phyloP scores from a whole-genome alignment of 768 basidiomycete species.

The Boletus insuetus region DNA sequence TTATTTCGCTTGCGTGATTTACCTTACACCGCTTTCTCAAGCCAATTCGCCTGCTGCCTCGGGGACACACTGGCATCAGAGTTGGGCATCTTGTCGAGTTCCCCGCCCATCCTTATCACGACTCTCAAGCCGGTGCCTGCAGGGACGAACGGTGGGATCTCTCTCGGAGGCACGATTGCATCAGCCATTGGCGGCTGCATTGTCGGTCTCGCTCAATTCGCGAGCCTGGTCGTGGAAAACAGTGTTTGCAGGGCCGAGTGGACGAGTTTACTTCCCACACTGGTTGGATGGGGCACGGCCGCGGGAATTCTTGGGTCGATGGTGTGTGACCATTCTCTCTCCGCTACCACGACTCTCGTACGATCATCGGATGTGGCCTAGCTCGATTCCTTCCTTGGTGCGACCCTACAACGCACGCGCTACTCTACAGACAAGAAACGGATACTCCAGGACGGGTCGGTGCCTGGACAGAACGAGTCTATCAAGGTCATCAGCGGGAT shows the following conservation, averaged over 20 bases:
- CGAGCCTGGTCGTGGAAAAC: constrained; percentile 62
- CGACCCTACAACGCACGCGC: constrained; percentile 78
- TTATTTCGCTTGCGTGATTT: background rate
- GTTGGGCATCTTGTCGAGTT: constrained; percentile 78
- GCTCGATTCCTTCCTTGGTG: constrained; percentile 87
- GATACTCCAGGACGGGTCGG: constrained; percentile 59
- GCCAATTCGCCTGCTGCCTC: constrained; percentile 85
- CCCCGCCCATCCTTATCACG: constrained; percentile 74
- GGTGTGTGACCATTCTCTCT: constrained; percentile 39
- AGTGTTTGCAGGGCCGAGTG: constrained; percentile 44
- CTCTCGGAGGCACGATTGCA: constrained; percentile 68
- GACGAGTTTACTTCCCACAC: constrained; percentile 36
- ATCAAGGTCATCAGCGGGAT: constrained; percentile 61
- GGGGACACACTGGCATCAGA: constrained; percentile 94
- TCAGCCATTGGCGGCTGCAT: constrained; percentile 70
- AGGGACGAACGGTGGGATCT: constrained; percentile 90
- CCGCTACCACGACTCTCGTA: background rate
- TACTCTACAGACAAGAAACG: constrained; percentile 61
- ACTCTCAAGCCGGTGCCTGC: constrained; percentile 73
- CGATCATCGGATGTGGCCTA: constrained; percentile 24
- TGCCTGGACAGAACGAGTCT: constrained; percentile 37
- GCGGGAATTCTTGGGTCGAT: constrained; percentile 80
- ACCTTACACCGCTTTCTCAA: constrained; percentile 26
- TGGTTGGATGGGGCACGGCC: constrained; percentile 58
- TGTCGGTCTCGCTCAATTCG: constrained; percentile 63